These are phyloP conservation scores for Aspergillus piperis DNA, from an alignment of 2,329 filamentous ascomycete genomes.

Conservation along the genomic window DNA sequence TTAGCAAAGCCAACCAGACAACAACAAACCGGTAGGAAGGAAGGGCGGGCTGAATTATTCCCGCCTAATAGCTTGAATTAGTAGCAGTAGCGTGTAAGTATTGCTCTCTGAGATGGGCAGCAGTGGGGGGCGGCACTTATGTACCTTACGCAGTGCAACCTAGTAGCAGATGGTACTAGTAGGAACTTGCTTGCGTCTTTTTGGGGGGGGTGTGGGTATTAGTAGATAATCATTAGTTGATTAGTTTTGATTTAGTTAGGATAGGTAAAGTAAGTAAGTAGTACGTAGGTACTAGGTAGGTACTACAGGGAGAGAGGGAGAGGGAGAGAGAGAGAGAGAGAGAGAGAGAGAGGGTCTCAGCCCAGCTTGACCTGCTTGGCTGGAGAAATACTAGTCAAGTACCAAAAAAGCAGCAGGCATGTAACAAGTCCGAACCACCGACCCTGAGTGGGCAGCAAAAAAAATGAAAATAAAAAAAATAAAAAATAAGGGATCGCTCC, in stretches of 20 bases:
- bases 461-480: not conserved
- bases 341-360: not conserved
- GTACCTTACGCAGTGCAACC: conserved; percentile 3
- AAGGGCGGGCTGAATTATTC: not conserved
- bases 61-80: not conserved
- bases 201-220: too few species aligned
- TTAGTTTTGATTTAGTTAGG: too few species aligned
- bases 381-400: too few species aligned
- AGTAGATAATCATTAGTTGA: too few species aligned
- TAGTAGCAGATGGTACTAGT: too few species aligned
- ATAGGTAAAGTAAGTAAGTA: too few species aligned
- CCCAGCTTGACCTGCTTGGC: too few species aligned
- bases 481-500: not conserved
- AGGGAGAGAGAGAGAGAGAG: not conserved
- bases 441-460: not conserved
- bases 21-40: not conserved
- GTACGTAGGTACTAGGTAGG: not conserved
- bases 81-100: not conserved
- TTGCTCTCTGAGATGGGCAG: not conserved
- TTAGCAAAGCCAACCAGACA: not conserved
- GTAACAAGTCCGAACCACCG: too few species aligned
- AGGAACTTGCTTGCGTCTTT: too few species aligned
- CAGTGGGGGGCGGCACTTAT: not conserved
- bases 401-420: too few species aligned
- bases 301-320: not conserved